phyloP scores from a whole-genome alignment of 495 filamentous ascomycete species.

The Podospora bellae-mahoneyi region DNA sequence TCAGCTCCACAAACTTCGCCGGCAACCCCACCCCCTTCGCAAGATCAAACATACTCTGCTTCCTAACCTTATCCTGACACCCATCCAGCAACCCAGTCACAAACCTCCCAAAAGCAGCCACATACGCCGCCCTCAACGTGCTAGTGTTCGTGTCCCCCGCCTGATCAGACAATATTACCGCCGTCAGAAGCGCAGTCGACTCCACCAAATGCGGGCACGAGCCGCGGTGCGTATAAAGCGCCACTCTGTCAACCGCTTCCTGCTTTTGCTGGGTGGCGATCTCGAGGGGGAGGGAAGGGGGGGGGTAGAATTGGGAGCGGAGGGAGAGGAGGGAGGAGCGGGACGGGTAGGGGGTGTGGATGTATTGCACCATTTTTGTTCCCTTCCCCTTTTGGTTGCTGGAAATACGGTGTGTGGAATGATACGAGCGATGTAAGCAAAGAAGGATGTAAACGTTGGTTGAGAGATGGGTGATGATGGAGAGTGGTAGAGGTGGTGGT shows the following conservation, averaged over 20 bases:
- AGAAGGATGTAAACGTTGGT: neutral
- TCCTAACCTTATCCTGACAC: conserved; percentile 63
- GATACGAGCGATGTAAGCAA: neutral
- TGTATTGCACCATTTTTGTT: conserved; percentile 63
- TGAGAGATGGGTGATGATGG: neutral
- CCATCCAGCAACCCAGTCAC: conserved; percentile 84
- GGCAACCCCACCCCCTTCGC: conserved; percentile 74
- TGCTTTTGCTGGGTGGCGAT: conserved; percentile 22
- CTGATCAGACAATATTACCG: conserved; percentile 65
- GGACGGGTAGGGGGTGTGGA: conserved; percentile 76
- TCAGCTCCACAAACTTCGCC: conserved; percentile 79
- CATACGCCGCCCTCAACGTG: conserved; percentile 44
- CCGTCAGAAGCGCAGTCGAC: conserved; percentile 71
- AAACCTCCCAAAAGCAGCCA: conserved; percentile 57
- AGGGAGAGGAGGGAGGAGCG: conserved; percentile 62
- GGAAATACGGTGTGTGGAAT: neutral
- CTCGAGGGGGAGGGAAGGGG: neutral
- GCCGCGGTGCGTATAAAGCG: conserved; percentile 62
- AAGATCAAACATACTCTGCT: conserved; percentile 77
- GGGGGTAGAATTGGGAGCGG: conserved; percentile 63
- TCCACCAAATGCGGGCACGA: conserved; percentile 78
- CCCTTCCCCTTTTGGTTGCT: neutral
- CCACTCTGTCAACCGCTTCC: conserved; percentile 47
- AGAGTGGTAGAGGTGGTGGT: neutral
- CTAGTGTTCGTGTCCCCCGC: neutral